These are phyloP conservation scores for Trypanosoma mega DNA, from an alignment of 208 protist genomes.

Conservation along the genomic window DNA sequence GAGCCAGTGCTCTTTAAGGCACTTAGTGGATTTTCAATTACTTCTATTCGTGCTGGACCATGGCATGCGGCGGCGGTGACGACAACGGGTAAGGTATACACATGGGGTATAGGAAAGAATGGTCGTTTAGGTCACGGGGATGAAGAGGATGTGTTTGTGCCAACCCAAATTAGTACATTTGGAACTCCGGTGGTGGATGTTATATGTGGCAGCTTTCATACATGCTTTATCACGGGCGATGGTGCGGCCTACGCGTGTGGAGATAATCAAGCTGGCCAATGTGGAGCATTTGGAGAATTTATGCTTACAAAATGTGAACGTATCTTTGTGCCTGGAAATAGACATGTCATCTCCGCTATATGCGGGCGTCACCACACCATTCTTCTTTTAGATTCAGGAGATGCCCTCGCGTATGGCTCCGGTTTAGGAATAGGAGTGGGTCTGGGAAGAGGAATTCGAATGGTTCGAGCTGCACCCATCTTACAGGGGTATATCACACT, in stretches of 20 bases:
- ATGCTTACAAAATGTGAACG: slow-evolving; percentile 34
- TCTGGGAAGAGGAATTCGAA: slow-evolving; percentile 59
- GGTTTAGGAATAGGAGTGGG: slow-evolving; percentile 67
- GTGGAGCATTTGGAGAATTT: slow-evolving; percentile 57
- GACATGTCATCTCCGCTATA: slow-evolving; percentile 49
- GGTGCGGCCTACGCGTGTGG: slow-evolving; percentile 68
- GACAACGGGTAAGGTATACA: slow-evolving; percentile 51
- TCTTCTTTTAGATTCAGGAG: slow-evolving; percentile 57
- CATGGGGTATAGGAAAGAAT: slow-evolving; percentile 79
- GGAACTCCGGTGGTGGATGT: slow-evolving; percentile 50
- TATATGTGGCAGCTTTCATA: slow-evolving; percentile 82
- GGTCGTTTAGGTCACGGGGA: slow-evolving; percentile 77
- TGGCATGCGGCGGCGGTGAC: slow-evolving; percentile 78
- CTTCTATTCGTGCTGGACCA: slow-evolving; percentile 50
- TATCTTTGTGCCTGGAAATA: slow-evolving; percentile 40
- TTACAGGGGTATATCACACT: slow-evolving; percentile 70
- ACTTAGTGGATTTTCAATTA: slow-evolving; percentile 39
- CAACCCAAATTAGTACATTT: slow-evolving; percentile 35
- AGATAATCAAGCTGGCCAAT: slow-evolving; percentile 80
- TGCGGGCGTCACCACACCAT: slow-evolving; percentile 76
- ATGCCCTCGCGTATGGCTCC: slow-evolving; percentile 69
- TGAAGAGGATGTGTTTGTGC: slow-evolving; percentile 40
- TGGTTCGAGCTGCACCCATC: slow-evolving; percentile 57
- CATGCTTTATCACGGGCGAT: slow-evolving; percentile 52
- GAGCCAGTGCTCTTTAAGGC: slow-evolving; percentile 32